Evolutionary conservation across 768 basidiomycete genomes (phyloP).

Genomic region (Xerocomellus amylosporus): DNA sequence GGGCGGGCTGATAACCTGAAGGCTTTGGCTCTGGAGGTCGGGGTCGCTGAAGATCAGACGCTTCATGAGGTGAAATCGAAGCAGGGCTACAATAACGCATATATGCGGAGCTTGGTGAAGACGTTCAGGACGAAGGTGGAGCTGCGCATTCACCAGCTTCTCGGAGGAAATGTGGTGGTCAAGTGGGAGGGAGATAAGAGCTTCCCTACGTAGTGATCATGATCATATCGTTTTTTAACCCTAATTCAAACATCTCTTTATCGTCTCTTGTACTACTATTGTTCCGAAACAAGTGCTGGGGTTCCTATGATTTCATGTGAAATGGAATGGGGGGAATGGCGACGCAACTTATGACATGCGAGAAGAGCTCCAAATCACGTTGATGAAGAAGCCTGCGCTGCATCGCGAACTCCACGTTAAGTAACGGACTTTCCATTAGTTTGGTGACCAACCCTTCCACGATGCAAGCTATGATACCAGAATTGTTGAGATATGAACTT

Average conservation of each 20-base stretch:
- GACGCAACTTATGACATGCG: constrained; percentile 48
- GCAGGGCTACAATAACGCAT: constrained; percentile 4
- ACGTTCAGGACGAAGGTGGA: neutral
- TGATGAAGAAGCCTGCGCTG: constrained; percentile 40
- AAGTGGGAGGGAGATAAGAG: constrained; percentile 11
- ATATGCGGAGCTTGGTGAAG: neutral
- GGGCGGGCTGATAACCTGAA: neutral
- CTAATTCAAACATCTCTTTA: neutral
- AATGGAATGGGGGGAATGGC: no score
- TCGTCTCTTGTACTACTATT: no score
- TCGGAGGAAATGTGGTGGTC: constrained; percentile 1
- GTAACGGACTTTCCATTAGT: constrained; percentile 34
- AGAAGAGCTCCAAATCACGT: constrained; percentile 51
- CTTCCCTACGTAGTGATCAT: constrained; percentile 3
- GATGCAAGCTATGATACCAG: no score
- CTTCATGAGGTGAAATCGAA: neutral
- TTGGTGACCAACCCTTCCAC: no score
- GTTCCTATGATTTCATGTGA: no score
- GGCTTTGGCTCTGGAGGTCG: constrained; percentile 4
- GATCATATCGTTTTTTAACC: neutral
- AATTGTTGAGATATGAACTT: neutral
- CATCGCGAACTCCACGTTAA: constrained; percentile 41
- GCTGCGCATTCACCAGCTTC: neutral
- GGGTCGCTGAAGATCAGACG: neutral
- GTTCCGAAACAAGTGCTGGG: no score